Percentiles rank a stretch among this genome's conserved stretches.
Evolutionary conservation across 495 filamentous ascomycete species (phyloP).

Genomic region (Lasiosphaeriaceae sp.): DNA sequence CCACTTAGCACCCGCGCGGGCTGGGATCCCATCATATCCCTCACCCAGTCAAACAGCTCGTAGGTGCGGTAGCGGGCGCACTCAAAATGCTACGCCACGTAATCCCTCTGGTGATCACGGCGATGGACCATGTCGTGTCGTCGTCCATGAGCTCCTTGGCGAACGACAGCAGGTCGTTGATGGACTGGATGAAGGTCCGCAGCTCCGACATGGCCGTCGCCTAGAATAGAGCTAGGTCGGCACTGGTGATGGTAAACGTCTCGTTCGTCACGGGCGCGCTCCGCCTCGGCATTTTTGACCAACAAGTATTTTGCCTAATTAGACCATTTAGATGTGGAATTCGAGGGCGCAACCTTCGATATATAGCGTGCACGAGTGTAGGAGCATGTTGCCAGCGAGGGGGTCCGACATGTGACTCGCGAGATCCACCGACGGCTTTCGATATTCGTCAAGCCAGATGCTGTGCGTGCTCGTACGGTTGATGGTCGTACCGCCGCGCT

Average conservation of each 20-base stretch:
- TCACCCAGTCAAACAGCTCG: slow-evolving; percentile 14
- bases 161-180: slow-evolving; percentile 12
- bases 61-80: slow-evolving; percentile 3
- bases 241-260: slow-evolving; percentile 7
- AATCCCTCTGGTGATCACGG: slow-evolving; percentile 7
- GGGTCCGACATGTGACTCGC: slow-evolving; percentile 9
- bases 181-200: slow-evolving; percentile 5
- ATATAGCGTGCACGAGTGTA: slow-evolving; percentile 10
- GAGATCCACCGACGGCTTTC: slow-evolving; percentile 3
- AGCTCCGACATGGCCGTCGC: slow-evolving; percentile 9
- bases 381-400: slow-evolving; percentile 9
- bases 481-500: background rate
- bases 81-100: slow-evolving; percentile 12
- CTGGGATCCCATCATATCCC: slow-evolving; percentile 8
- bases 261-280: slow-evolving; percentile 5
- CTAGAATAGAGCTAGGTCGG: slow-evolving; percentile 8
- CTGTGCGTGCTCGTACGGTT: background rate
- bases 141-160: slow-evolving; percentile 10
- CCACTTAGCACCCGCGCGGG: background rate
- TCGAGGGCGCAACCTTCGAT: slow-evolving; percentile 9
- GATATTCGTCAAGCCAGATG: slow-evolving; percentile 7
- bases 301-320: slow-evolving; percentile 4
- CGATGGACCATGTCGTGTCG: slow-evolving; percentile 9
- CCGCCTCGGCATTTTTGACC: background rate
- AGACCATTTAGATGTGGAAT: slow-evolving; percentile 6